These are phyloP conservation scores for Fomitopsis palustris DNA, from an alignment of 1,284 basidiomycete species.

Conservation along the genomic window DNA sequence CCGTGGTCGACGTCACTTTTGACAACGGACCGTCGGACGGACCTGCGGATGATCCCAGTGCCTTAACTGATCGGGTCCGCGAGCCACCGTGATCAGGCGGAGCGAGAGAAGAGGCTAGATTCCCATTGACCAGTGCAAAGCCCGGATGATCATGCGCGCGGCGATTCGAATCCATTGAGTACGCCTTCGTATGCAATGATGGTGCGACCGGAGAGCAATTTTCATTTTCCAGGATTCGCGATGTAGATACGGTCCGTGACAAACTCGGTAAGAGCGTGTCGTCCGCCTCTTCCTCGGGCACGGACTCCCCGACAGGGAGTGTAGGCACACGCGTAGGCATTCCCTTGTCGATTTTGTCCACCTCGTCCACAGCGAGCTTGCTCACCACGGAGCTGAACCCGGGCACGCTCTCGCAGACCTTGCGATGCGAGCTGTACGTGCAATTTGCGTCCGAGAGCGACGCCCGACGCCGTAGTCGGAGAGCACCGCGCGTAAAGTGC, in stretches of 20 bases:
- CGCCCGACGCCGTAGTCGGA: conserved; percentile 43
- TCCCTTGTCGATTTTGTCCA: conserved; percentile 44
- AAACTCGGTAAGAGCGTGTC: not conserved
- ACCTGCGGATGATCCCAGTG: not conserved
- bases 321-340: not conserved
- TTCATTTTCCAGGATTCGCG: not conserved
- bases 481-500: conserved; percentile 58
- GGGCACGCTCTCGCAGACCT: conserved; percentile 20
- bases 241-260: not conserved
- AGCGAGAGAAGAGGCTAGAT: not conserved
- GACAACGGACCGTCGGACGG: not conserved
- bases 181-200: not conserved
- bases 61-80: not conserved
- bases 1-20: not conserved
- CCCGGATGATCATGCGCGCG: not conserved
- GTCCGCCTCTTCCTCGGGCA: not conserved
- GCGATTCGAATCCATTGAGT: not conserved
- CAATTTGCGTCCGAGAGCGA: conserved; percentile 34
- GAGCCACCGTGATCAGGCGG: not conserved
- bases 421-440: conserved; percentile 13
- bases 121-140: not conserved
- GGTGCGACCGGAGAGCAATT: not conserved
- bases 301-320: not conserved
- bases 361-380: conserved; percentile 54
- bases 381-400: conserved; percentile 32